A percentile compares a stretch with the other conserved stretches of the same genome.
Evolutionary conservation across 139 green algal species (phyloP).

Genomic region (Chlorella ohadii): DNA sequence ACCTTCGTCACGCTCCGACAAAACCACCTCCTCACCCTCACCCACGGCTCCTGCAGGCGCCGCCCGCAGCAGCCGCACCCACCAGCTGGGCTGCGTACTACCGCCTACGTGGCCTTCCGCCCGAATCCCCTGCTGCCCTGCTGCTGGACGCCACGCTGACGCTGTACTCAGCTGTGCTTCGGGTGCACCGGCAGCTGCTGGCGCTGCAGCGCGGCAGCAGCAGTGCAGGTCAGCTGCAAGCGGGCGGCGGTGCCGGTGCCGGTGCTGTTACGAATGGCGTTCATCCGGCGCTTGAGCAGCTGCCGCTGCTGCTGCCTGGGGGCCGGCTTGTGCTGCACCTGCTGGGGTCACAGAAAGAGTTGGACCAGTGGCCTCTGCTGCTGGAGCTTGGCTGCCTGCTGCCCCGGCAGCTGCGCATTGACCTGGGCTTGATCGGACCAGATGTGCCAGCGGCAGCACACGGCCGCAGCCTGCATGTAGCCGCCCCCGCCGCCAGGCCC

Average conservation of each 20-base stretch:
- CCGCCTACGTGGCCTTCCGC: conserved; percentile 24
- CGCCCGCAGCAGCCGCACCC: neutral
- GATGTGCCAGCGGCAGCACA: conserved; percentile 13
- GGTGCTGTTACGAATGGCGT: too few species aligned
- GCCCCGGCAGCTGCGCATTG: neutral
- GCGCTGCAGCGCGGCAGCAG: neutral
- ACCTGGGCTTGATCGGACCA: conserved; percentile 23
- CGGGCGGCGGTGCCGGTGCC: neutral
- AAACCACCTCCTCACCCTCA: too few species aligned
- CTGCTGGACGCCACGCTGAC: conserved; percentile 46
- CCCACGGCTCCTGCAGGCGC: too few species aligned
- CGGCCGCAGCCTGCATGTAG: neutral
- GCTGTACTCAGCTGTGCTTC: conserved; percentile 11
- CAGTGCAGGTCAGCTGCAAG: neutral
- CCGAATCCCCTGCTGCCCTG: conserved; percentile 39
- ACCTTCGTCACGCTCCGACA: too few species aligned
- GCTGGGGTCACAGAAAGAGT: conserved; percentile 10
- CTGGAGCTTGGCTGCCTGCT: conserved; percentile 47
- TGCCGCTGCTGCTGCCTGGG: conserved; percentile 6
- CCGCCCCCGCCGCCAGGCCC: neutral
- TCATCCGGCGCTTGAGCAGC: neutral
- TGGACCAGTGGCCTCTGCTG: conserved; percentile 26
- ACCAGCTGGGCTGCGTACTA: conserved; percentile 44
- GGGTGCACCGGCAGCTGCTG: conserved; percentile 19
- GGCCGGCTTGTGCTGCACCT: conserved; percentile 21